A percentile compares a stretch with the other conserved stretches of the same genome.
phyloP scores from a whole-genome alignment of 2,329 filamentous ascomycete genomes.

The Alternaria panax region DNA sequence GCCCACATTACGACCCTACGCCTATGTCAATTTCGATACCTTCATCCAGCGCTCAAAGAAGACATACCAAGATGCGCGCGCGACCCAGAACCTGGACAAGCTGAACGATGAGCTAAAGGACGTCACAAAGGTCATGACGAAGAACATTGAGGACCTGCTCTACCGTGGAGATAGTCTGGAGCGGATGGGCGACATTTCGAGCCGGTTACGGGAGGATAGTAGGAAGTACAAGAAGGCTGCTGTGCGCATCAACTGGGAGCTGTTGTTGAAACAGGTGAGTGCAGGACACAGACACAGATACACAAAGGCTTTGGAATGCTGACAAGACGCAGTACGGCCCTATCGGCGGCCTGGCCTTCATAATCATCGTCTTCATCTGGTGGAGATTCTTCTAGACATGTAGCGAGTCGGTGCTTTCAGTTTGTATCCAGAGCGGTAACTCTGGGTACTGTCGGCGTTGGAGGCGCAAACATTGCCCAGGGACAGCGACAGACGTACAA shows the following conservation, averaged over 20 bases:
- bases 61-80: slow-evolving; percentile 91
- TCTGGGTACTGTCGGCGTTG: slow-evolving; percentile 15
- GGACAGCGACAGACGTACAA: slow-evolving; percentile 15
- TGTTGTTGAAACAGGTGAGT: slow-evolving; percentile 83
- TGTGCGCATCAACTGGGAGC: slow-evolving; percentile 96
- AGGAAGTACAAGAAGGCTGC: slow-evolving; percentile 93
- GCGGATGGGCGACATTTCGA: slow-evolving; percentile 95
- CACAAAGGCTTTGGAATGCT: slow-evolving; percentile 11
- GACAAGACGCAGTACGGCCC: slow-evolving; percentile 74
- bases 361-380: slow-evolving; percentile 87
- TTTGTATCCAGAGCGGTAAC: background rate
- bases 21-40: slow-evolving; percentile 97
- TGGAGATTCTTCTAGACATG: slow-evolving; percentile 82
- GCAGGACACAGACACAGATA: background rate
- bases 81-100: slow-evolving; percentile 90
- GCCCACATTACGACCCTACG: slow-evolving; percentile 83
- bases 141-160: slow-evolving; percentile 97
- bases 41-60: slow-evolving; percentile 94
- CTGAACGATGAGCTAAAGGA: slow-evolving; percentile 97
- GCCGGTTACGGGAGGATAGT: slow-evolving; percentile 85
- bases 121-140: slow-evolving; percentile 99
- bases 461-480: slow-evolving; percentile 7
- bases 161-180: slow-evolving; percentile 95
- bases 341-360: slow-evolving; percentile 78
- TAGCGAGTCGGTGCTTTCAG: background rate